A percentile compares a stretch with the other conserved stretches of the same genome.
Conservation (phyloP, 2,329 filamentous ascomycete genomes). For the Aspergillus sergii region DNA sequence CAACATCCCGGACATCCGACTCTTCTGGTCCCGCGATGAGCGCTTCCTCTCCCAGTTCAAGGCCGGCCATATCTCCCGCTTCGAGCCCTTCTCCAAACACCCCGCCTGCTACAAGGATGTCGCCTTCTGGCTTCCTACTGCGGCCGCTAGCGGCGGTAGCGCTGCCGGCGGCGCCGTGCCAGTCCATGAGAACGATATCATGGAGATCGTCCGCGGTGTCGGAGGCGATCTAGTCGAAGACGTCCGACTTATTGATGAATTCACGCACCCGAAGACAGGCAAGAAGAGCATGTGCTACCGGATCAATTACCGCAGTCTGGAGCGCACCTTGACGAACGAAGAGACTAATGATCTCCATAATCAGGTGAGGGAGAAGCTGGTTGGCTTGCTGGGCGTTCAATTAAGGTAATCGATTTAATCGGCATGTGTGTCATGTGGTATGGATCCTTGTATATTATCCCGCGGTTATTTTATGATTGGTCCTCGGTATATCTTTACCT, state of each 20-base stretch:
- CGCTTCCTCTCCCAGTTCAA: slow-evolving; percentile 86
- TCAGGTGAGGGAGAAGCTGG: slow-evolving; percentile 65
- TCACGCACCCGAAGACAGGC: slow-evolving; percentile 82
- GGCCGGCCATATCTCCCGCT: slow-evolving; percentile 60
- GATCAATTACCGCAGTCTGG: slow-evolving; percentile 89
- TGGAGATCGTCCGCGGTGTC: slow-evolving; percentile 87
- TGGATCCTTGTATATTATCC: slow-evolving; percentile 9
- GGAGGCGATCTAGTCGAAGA: slow-evolving; percentile 86
- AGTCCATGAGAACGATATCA: slow-evolving; percentile 95
- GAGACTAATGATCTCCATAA: slow-evolving; percentile 79
- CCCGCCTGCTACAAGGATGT: slow-evolving; percentile 90
- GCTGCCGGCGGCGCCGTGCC: slow-evolving; percentile 41
- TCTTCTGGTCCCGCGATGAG: slow-evolving; percentile 89
- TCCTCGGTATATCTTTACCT: neutral
- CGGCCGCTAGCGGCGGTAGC: slow-evolving; percentile 39
- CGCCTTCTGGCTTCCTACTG: slow-evolving; percentile 78
- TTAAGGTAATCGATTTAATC: slow-evolving; percentile 57
- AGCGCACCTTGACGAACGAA: slow-evolving; percentile 82
- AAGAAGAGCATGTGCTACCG: slow-evolving; percentile 86
- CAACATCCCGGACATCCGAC: slow-evolving; percentile 90
- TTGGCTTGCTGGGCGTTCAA: slow-evolving; percentile 75
- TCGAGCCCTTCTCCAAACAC: slow-evolving; percentile 87
- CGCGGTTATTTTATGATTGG: neutral
- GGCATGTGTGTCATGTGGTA: neutral
- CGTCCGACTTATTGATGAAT: slow-evolving; percentile 80